Base-by-base conservation (phyloP, 2,329 filamentous ascomycete species). In the Penicillium sp. region DNA sequence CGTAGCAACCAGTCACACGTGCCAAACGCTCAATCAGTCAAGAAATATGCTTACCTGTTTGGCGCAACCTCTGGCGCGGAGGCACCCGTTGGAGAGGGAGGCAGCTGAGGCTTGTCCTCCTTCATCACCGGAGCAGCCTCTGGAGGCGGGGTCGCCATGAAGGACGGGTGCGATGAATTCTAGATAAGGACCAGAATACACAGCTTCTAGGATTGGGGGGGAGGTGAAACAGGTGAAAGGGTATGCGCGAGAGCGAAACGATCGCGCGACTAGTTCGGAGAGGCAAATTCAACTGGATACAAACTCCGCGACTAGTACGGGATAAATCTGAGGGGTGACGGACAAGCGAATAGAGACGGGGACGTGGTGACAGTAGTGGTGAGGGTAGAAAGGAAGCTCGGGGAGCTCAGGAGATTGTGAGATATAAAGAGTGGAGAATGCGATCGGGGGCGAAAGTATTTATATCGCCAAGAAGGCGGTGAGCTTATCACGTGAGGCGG, bases 391-490 rank as follows among this genome's bases (percentile, higher is more conserved):
- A 63, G 60, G 54, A 63, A 60, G 54, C 58, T 67, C 59, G 59
- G 63, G 61, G 64, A 67, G 64, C 65, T 66, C 70, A 65, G 65
- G 65, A 66, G 65, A 71, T 65, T 68, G 66, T 66, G 65, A 67
- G 65, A 70, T 65, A 66, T 58, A 62, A 65, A 67, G 64, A 73
- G 73, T 74, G 72, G 73, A 75, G 73, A 76, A 76, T 76, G 74
- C 74, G 75, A 76, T 70, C 71, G 66, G 69, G 66, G 68, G 65
- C 64, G 66, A 66, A 58, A 56, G 70, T 69, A 71, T 79, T 78
- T 79, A 79, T 79, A 77, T 71, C 71, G 77, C 77, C 77, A 79
- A 79, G 76, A 76, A 68, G 63, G 68, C 70, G 66, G 68, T 70
- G 45, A 45, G 28, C 1, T 10, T 37, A 65, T 79, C 77, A 79